A percentile compares a stretch with the other conserved stretches of the same genome.
Evolutionary conservation across 768 basidiomycete genomes (phyloP).

Genomic region (Arthromyces matolae): DNA sequence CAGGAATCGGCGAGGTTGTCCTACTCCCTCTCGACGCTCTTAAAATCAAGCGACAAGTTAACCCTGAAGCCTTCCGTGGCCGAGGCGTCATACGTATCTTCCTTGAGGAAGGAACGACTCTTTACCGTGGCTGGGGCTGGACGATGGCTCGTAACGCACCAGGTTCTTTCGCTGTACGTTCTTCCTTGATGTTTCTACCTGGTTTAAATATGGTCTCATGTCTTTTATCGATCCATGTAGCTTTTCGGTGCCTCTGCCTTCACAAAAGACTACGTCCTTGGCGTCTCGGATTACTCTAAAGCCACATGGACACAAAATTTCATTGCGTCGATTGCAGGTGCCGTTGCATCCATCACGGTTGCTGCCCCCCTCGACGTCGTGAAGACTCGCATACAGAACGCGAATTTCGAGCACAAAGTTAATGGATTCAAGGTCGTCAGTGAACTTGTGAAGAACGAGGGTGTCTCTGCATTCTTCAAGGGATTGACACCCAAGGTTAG

Average conservation of each 20-base stretch:
- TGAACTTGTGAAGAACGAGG: conserved; percentile 87
- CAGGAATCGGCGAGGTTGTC: conserved; percentile 94
- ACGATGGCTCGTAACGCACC: conserved; percentile 98
- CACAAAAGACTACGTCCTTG: conserved; percentile 91
- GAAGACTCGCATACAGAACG: conserved; percentile 98
- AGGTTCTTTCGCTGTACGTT: conserved; percentile 89
- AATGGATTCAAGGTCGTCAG: conserved; percentile 75
- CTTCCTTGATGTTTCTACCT: conserved; percentile 9
- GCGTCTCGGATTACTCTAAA: conserved; percentile 83
- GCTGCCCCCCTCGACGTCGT: conserved; percentile 94
- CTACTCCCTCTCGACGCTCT: conserved; percentile 95
- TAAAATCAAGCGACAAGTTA: conserved; percentile 98
- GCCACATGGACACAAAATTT: conserved; percentile 99
- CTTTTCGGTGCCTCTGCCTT: conserved; percentile 95
- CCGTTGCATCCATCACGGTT: conserved; percentile 91
- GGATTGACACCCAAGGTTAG: conserved; percentile 92
- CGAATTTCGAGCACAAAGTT: conserved; percentile 89
- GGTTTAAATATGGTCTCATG: background rate
- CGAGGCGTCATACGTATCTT: conserved; percentile 88
- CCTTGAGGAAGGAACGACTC: conserved; percentile 83
- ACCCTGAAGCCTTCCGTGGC: conserved; percentile 96
- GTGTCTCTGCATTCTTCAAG: conserved; percentile 85
- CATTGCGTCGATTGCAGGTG: conserved; percentile 90
- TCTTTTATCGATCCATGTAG: conserved; percentile 34
- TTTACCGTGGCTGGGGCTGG: conserved; percentile 99